Percentiles rank a stretch among this genome's conserved stretches.
Conservation (phyloP, 306 rosid species). For the Astragalus membranaceus region DNA sequence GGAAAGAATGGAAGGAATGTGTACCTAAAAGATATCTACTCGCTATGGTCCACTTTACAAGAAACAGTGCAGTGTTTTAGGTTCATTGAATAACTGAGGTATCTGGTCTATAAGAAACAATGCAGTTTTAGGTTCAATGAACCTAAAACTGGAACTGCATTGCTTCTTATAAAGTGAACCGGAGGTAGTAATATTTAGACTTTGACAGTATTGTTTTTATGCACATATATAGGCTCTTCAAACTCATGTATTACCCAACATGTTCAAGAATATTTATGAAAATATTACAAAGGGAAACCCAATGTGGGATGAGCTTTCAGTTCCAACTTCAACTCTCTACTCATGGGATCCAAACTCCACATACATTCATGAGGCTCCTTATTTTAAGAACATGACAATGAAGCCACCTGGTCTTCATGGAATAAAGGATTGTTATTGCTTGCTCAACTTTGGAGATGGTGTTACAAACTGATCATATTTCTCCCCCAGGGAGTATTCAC, state of each 20-base stretch:
- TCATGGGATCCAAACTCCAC: slow-evolving; percentile 37
- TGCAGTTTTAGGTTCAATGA: too few relatives aligned
- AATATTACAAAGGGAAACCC: slow-evolving; percentile 33
- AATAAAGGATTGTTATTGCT: slow-evolving; percentile 37
- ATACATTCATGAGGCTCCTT: slow-evolving; percentile 41
- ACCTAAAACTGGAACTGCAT: too few relatives aligned
- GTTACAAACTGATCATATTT: slow-evolving; percentile 42
- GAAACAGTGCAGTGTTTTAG: too few relatives aligned
- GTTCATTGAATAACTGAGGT: too few relatives aligned
- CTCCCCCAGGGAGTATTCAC: slow-evolving; percentile 37
- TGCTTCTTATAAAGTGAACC: too few relatives aligned
- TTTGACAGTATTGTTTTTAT: background rate
- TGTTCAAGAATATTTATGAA: slow-evolving; percentile 39
- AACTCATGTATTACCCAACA: slow-evolving; percentile 29
- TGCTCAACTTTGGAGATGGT: slow-evolving; percentile 39
- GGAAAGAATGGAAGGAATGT: slow-evolving; percentile 34
- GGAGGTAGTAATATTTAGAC: too few relatives aligned
- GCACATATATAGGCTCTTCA: slow-evolving; percentile 24
- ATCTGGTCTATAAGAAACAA: too few relatives aligned
- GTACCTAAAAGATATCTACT: slow-evolving; percentile 22
- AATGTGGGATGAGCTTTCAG: slow-evolving; percentile 29
- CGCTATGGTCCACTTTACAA: too few relatives aligned
- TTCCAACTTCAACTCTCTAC: slow-evolving; percentile 30
- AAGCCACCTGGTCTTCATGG: slow-evolving; percentile 28
- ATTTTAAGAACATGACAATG: slow-evolving; percentile 32